Conservation (phyloP, 352 stramenopile genomes). For the Globisporangium yorkense region DNA sequence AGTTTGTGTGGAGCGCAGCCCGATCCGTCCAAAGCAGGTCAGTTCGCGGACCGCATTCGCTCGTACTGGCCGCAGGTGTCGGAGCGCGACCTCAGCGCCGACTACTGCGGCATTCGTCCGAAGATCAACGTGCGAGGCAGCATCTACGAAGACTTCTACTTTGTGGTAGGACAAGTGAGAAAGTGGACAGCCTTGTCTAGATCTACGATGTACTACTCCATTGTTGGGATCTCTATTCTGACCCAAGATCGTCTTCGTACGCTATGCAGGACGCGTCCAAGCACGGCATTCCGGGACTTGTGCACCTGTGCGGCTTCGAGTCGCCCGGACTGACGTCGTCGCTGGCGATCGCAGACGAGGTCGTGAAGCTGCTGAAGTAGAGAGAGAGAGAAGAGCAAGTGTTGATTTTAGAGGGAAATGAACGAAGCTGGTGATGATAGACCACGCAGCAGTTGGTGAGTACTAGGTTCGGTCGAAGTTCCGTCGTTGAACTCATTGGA, state of each 20-base stretch:
- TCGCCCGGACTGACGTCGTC: conserved; percentile 92
- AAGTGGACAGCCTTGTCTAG: not conserved
- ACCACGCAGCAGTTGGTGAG: no score
- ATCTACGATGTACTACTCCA: no score
- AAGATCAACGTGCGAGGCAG: conserved; percentile 83
- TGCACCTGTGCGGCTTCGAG: conserved; percentile 95
- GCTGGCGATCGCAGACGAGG: conserved; percentile 78
- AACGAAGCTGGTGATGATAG: no score
- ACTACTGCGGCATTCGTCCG: conserved; percentile 96
- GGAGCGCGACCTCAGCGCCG: conserved; percentile 73
- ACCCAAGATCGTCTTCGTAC: not conserved
- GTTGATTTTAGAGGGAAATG: no score
- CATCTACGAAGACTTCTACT: conserved; percentile 88
- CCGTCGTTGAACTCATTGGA: not conserved
- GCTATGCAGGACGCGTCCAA: conserved; percentile 29
- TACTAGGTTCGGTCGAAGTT: no score
- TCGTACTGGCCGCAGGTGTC: conserved; percentile 91
- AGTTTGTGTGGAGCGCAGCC: conserved; percentile 19
- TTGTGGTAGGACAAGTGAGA: conserved; percentile 38
- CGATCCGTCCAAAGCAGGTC: conserved; percentile 43
- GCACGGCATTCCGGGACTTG: conserved; percentile 81
- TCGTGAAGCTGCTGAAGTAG: conserved; percentile 41
- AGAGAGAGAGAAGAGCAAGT: not conserved
- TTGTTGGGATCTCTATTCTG: not conserved
- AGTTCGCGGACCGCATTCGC: conserved; percentile 68